These are phyloP conservation scores for Pythium apleroticum DNA, from an alignment of 352 stramenopile genomes.

Conservation along the genomic window DNA sequence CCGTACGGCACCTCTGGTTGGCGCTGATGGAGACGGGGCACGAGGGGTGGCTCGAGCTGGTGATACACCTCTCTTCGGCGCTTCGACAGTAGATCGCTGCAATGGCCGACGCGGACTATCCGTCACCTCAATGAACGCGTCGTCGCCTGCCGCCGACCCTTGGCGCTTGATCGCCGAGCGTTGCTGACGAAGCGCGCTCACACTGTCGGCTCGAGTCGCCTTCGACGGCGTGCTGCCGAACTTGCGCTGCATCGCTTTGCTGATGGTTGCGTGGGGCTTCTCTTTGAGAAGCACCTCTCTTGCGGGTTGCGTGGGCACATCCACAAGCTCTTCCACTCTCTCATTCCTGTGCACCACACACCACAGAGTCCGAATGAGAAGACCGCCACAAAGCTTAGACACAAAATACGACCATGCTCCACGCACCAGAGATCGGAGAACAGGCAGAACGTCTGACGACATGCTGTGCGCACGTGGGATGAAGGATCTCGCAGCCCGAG, in stretches of 20 bases:
- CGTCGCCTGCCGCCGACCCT: constrained; percentile 5
- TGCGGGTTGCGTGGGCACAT: constrained; percentile 39
- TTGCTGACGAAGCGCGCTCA: constrained; percentile 14
- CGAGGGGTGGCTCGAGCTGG: neutral
- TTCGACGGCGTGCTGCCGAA: constrained; percentile 9
- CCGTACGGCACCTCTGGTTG: neutral
- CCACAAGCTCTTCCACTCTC: constrained; percentile 45
- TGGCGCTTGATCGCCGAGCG: constrained; percentile 9
- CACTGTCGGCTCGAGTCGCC: neutral
- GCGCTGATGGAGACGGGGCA: constrained; percentile 1
- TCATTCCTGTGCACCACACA: constrained; percentile 35
- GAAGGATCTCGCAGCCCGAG: constrained; percentile 49
- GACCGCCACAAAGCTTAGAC: neutral
- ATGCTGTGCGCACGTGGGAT: constrained; percentile 36
- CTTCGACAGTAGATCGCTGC: neutral
- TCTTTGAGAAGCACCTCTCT: constrained; percentile 48
- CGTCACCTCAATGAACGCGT: constrained; percentile 24
- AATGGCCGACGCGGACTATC: constrained; percentile 10
- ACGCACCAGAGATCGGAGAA: constrained; percentile 55
- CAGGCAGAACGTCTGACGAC: constrained; percentile 46
- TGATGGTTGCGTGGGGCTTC: constrained; percentile 44
- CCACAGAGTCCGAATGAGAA: neutral
- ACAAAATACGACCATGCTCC: neutral
- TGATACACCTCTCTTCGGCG: neutral
- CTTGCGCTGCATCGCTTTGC: constrained; percentile 42